Base-by-base conservation (phyloP, 1,284 basidiomycete genomes). In the Caloboletus inedulis region DNA sequence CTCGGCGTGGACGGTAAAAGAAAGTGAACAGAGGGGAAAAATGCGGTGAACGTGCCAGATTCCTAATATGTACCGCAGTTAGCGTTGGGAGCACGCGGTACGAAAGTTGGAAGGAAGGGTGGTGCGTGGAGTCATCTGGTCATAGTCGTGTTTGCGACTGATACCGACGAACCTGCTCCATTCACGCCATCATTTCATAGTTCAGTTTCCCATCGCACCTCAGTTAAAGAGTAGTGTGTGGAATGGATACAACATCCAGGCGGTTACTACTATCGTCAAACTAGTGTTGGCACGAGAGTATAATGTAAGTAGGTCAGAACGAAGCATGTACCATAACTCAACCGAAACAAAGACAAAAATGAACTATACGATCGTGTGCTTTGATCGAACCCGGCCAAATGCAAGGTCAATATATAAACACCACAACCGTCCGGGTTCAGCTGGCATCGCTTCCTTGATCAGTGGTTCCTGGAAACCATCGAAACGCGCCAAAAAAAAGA, bases 401-500 rank as follows among this genome's bases (percentile, higher is more conserved):
- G 31, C 29, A 34, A 40, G 29, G 44, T 5, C n/a, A 7, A 47
- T n/a, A 29, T 31, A 45, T 16, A 59, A 39, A 47, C 52, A 37
- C 14, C 31, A 48, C 12, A 7, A 16, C 43, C n/a, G 7, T 23
- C 27, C 7, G 21, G 31, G 19, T 43, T 43, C 18, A 31, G 27
- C 12, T 19, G 30, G 31, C 31, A 18, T 13, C 14, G 31, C 49
- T 62, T 62, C 47, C 29, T 42, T 27, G 36, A 48, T 34, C 37
- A 14, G 43, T 35, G 27, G 57, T 62, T 44, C 57, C 53, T 61
- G 64, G 54, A 64, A 51, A 59, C 57, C 52, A 60, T 62, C 53
- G 27, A 62, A 63, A 62, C 51, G 43, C 14, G 33, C 42, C 33
- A 25, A 29, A 33, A 45, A 45, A 49, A 51, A 46, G 43, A 51